Conservation (phyloP, 768 basidiomycete genomes). For the Fomitopsis serialis region DNA sequence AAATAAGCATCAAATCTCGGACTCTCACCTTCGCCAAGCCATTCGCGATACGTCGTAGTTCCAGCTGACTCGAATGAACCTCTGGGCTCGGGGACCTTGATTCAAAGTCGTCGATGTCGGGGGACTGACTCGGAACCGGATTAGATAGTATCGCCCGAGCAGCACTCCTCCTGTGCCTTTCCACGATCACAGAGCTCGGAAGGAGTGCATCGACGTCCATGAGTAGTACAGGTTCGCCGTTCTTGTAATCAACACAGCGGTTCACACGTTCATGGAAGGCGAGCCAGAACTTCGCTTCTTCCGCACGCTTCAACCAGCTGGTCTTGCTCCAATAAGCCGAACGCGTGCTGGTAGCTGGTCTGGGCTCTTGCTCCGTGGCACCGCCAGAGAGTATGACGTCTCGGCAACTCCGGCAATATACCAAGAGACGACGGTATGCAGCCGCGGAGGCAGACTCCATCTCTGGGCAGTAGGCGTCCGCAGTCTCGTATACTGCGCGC, state of each 20-base stretch:
- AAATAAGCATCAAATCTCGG: too few relatives aligned
- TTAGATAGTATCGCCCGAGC: too few relatives aligned
- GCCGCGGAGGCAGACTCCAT: not conserved
- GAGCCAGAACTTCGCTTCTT: not conserved
- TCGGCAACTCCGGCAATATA: not conserved
- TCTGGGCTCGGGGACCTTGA: too few relatives aligned
- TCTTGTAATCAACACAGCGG: not conserved
- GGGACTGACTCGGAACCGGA: too few relatives aligned
- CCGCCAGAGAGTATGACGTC: not conserved
- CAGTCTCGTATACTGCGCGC: too few relatives aligned
- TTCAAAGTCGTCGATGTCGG: too few relatives aligned
- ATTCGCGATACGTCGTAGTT: too few relatives aligned
- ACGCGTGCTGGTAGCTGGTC: too few relatives aligned
- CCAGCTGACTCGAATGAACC: too few relatives aligned
- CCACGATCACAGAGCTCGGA: not conserved
- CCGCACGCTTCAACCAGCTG: not conserved
- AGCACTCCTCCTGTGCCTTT: too few relatives aligned
- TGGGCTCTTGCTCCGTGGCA: too few relatives aligned
- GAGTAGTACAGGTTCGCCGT: not conserved
- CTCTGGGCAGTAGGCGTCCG: not conserved
- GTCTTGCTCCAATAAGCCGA: not conserved
- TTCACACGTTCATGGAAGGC: not conserved
- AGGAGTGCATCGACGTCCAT: not conserved
- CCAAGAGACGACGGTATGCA: not conserved
- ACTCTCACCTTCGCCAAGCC: too few relatives aligned